Base-by-base conservation (phyloP, 768 basidiomycete species). In the Suillus bovinus region DNA sequence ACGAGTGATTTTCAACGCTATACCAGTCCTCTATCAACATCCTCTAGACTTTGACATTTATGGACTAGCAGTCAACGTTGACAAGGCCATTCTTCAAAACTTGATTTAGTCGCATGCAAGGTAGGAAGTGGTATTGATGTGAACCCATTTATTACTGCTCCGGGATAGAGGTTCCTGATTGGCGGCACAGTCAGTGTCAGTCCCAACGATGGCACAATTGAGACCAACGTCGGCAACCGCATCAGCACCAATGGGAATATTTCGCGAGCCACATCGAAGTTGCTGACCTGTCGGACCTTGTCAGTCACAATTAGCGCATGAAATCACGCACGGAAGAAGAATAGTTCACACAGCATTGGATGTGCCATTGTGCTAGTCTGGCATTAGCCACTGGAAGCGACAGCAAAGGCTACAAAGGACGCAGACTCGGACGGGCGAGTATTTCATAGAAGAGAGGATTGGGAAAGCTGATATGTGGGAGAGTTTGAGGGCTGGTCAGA, bases 321-420 rank as follows among this genome's bases (percentile, higher is more conserved):
- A 27, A 27, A 17, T 27, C 47, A 17, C 16, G 8, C 24, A 49
- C 8, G 8, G 16, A 17, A 16, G 24, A 17, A 27, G 24, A 49
- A n/a, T n/a, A n/a, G 36, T 52, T 62, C 67, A 69, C 58, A 67
- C 72, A 74, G 66, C 74, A 76, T 56, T 73, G 69, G 29, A 71
- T n/a, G n/a, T n/a, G n/a, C n/a, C n/a, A n/a, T 61, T 16, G 61
- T 39, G 22, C 73, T 73, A 5, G 72, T 70, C 67, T 69, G 71
- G 67, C 75, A 74, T 47, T 67, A 63, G 8, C 64, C 61, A 13
- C 47, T 20, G 49, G 46, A 49, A 27, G 34, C 55, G 16, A 41
- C 56, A 13, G 63, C 46, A 10, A 58, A 46, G 4, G 58, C 38
- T 14, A 61, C 47, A 49, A 58, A 58, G 27, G 31, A 57, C 13